Conservation (phyloP, 768 basidiomycete genomes). For the Solioccasus polychromus region DNA sequence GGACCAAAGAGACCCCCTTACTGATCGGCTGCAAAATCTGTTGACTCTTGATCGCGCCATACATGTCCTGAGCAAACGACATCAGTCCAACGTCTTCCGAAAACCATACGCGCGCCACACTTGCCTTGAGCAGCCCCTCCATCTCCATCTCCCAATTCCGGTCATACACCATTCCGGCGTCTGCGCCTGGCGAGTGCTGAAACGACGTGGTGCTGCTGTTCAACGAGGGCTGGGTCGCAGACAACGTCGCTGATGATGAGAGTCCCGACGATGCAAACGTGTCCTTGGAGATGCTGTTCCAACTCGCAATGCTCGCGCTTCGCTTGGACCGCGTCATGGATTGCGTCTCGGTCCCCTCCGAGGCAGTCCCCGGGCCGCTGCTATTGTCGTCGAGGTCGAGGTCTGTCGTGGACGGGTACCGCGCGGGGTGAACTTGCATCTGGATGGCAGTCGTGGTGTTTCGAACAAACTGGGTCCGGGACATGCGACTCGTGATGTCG, state of each 20-base stretch:
- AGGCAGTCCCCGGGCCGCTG: constrained; percentile 54
- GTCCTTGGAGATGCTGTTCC: constrained; percentile 75
- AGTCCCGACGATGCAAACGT: constrained; percentile 42
- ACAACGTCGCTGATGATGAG: constrained; percentile 33
- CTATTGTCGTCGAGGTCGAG: constrained; percentile 63
- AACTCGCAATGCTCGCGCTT: constrained; percentile 82
- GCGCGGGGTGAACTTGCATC: constrained; percentile 62
- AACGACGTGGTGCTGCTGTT: constrained; percentile 69
- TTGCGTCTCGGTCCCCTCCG: constrained; percentile 55
- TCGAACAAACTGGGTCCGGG: constrained; percentile 83
- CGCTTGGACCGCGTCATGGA: constrained; percentile 57
- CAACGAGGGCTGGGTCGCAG: constrained; percentile 35
- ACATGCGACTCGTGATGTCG: constrained; percentile 86
- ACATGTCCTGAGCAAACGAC: constrained; percentile 72
- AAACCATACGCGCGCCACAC: not conserved
- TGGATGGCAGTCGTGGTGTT: constrained; percentile 90
- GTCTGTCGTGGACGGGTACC: constrained; percentile 57
- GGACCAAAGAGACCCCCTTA: constrained; percentile 36
- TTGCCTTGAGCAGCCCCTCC: constrained; percentile 81
- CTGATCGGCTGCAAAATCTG: constrained; percentile 84
- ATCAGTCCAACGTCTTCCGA: constrained; percentile 1
- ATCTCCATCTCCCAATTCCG: constrained; percentile 84
- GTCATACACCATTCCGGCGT: constrained; percentile 47
- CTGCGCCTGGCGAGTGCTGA: constrained; percentile 46
- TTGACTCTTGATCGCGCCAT: constrained; percentile 84